Evolutionary conservation across 305 asterid species (phyloP).

Genomic region (Rubia peregrina): DNA sequence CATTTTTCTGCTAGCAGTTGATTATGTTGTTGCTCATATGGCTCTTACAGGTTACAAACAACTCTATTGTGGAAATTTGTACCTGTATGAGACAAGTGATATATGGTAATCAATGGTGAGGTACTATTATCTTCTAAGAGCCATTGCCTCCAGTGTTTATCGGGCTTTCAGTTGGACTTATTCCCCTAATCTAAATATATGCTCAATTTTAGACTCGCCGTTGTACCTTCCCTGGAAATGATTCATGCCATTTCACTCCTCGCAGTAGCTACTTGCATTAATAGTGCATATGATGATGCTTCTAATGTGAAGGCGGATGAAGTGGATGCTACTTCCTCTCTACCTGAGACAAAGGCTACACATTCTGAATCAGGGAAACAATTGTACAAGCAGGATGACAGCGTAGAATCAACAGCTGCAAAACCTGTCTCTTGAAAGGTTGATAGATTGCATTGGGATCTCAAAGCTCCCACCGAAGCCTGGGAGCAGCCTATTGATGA

Average conservation of each 20-base stretch:
- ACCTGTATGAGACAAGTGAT: constrained; percentile 4
- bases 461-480: constrained; percentile 65
- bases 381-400: constrained; percentile 14
- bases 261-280: constrained; percentile 66
- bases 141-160: background rate
- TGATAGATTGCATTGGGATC: constrained; percentile 70
- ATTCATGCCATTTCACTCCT: constrained; percentile 82
- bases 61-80: background rate
- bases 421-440: constrained; percentile 37
- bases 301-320: constrained; percentile 27
- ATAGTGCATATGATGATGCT: constrained; percentile 36
- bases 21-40: background rate
- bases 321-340: constrained; percentile 19
- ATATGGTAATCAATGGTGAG: constrained; percentile 18
- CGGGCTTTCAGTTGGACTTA: background rate
- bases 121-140: background rate
- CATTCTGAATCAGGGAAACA: constrained; percentile 5
- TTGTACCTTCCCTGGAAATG: constrained; percentile 34
- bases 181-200: background rate
- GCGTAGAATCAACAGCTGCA: constrained; percentile 22
- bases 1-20: background rate
- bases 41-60: constrained; percentile 8
- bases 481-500: constrained; percentile 60
- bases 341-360: background rate
- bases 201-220: constrained; percentile 30